A percentile compares a stretch with the other conserved stretches of the same genome.
phyloP scores from a whole-genome alignment of 305 asterid genomes.

The Lippia alba region DNA sequence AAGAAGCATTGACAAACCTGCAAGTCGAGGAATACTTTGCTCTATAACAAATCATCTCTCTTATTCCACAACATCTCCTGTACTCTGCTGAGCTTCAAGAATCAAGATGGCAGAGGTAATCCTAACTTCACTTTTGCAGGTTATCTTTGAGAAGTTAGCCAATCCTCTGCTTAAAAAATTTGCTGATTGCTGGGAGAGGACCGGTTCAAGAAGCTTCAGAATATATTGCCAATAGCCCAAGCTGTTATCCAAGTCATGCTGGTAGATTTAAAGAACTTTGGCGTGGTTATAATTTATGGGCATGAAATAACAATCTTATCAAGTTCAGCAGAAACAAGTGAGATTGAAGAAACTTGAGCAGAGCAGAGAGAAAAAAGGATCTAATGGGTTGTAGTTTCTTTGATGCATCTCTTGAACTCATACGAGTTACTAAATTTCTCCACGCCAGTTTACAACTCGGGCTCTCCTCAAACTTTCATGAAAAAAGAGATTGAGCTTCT shows the following conservation, averaged over 20 bases:
- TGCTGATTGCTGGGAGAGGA: conserved; percentile 11
- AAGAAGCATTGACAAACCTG: background rate
- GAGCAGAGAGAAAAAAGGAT: no score
- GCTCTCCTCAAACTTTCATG: no score
- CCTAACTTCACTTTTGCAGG: conserved; percentile 36
- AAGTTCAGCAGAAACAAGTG: no score
- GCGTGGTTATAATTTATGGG: no score
- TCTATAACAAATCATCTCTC: conserved; percentile 2
- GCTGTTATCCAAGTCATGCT: conserved; percentile 26
- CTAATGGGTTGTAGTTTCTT: no score
- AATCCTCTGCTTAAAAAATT: conserved; percentile 20
- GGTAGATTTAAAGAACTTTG: no score
- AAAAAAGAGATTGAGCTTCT: no score
- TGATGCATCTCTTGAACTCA: no score
- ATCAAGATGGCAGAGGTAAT: conserved; percentile 17
- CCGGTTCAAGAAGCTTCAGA: conserved; percentile 30
- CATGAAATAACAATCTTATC: no score
- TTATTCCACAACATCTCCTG: background rate
- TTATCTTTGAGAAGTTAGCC: conserved; percentile 30
- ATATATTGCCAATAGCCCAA: conserved; percentile 29
- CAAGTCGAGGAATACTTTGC: background rate
- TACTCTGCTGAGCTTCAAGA: conserved; percentile 1
- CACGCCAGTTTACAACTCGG: no score
- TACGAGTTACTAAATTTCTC: no score
- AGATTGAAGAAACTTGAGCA: no score